A percentile compares a stretch with the other conserved stretches of the same genome.
These are phyloP conservation scores for Spizellomyces sp. DNA, from an alignment of 192 early-diverging fungal species.

Conservation along the genomic window DNA sequence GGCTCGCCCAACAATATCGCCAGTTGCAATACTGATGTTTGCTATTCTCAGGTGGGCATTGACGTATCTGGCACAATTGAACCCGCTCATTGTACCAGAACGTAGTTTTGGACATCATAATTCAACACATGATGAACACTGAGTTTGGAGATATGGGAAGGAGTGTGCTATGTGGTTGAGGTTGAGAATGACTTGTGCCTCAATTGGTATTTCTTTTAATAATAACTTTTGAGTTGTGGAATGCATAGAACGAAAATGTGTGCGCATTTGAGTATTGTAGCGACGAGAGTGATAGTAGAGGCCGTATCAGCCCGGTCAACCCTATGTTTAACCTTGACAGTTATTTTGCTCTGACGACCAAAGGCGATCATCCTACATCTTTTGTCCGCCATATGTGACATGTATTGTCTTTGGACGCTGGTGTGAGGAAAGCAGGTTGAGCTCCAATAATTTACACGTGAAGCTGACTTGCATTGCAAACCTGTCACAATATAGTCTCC, in stretches of 20 bases:
- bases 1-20: not conserved
- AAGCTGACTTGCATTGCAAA: not conserved
- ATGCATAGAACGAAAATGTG: too few species aligned
- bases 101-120: slow-evolving; percentile 36
- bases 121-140: not conserved
- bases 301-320: too few species aligned
- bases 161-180: too few species aligned
- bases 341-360: too few species aligned
- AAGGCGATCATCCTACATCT: not conserved
- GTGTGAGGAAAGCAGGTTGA: not conserved
- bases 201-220: too few species aligned
- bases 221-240: too few species aligned
- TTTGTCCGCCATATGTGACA: slow-evolving; percentile 37
- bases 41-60: slow-evolving; percentile 76
- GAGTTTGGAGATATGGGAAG: too few species aligned
- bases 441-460: not conserved
- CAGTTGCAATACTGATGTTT: not conserved
- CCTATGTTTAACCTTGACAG: too few species aligned
- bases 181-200: too few species aligned
- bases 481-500: slow-evolving; percentile 49
- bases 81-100: slow-evolving; percentile 79
- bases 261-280: too few species aligned
- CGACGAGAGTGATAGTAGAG: too few species aligned
- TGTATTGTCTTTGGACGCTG: slow-evolving; percentile 47
- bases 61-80: slow-evolving; percentile 84